Conservation (phyloP, 1,284 basidiomycete genomes). For the Cutaneotrichosporon mucoides region DNA sequence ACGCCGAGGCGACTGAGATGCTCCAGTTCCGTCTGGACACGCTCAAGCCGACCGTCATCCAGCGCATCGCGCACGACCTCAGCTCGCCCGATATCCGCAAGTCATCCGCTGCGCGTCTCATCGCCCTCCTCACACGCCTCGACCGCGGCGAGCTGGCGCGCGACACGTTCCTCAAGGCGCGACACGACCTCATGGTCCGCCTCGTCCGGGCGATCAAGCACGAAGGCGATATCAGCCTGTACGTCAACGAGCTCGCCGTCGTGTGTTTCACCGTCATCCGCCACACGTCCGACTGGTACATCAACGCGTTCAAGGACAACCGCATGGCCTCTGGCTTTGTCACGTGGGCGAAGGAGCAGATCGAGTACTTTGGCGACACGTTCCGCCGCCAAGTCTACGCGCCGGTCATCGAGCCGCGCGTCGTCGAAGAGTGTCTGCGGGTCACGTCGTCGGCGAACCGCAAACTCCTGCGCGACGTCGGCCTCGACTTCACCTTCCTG, state of each 20-base stretch:
- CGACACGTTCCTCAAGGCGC: constrained; percentile 74
- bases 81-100: constrained; percentile 73
- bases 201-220: constrained; percentile 81
- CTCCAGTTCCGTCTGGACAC: constrained; percentile 59
- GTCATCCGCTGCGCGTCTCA: constrained; percentile 65
- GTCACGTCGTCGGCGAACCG: constrained; percentile 73
- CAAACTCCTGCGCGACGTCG: constrained; percentile 85
- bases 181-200: constrained; percentile 68
- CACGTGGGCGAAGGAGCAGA: constrained; percentile 85
- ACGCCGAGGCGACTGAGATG: constrained; percentile 30
- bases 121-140: constrained; percentile 68
- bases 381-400: constrained; percentile 90
- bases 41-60: constrained; percentile 66
- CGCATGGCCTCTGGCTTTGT: constrained; percentile 89
- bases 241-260: constrained; percentile 47
- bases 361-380: constrained; percentile 76
- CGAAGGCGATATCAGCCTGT: constrained; percentile 65
- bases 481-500: constrained; percentile 84
- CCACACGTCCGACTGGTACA: constrained; percentile 94
- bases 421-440: constrained; percentile 68
- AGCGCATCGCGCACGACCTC: constrained; percentile 71
- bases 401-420: constrained; percentile 63
- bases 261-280: constrained; percentile 49
- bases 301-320: constrained; percentile 91
- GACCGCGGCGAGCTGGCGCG: constrained; percentile 74